Evolutionary conservation across 306 rosid species (phyloP).

Genomic region (Leucaena leucocephala): DNA sequence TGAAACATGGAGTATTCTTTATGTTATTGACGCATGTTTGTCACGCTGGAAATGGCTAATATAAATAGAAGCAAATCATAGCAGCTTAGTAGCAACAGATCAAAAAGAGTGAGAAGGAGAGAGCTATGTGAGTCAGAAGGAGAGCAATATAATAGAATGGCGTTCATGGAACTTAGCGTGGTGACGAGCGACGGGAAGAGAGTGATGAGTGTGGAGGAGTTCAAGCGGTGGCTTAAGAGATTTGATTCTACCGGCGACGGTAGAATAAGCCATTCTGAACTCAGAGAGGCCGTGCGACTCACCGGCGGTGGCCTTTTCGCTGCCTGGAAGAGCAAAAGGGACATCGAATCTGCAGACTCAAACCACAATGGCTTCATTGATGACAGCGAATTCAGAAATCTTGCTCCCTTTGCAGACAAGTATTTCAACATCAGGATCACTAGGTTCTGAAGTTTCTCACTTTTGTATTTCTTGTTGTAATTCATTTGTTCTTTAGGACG

Average conservation of each 20-base stretch:
- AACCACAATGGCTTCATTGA: conserved; percentile 40
- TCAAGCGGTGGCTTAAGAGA: conserved; percentile 38
- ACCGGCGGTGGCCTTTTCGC: conserved; percentile 33
- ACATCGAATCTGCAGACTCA: conserved; percentile 29
- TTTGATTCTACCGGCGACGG: conserved; percentile 39
- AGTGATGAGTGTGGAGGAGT: conserved; percentile 47
- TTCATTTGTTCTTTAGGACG: not conserved
- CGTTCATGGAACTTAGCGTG: conserved; percentile 34
- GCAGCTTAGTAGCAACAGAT: not conserved
- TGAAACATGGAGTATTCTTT: not conserved
- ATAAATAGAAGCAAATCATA: not conserved
- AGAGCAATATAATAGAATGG: conserved; percentile 14
- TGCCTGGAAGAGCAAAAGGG: conserved; percentile 17
- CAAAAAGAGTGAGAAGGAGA: not conserved
- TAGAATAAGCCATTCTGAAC: conserved; percentile 39
- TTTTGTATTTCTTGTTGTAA: not conserved
- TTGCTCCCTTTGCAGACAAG: conserved; percentile 41
- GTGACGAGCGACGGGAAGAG: conserved; percentile 28
- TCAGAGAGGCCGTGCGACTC: conserved; percentile 36
- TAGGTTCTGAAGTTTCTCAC: not conserved
- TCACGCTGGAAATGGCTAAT: not conserved
- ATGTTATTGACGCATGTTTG: not conserved
- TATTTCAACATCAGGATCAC: conserved; percentile 37
- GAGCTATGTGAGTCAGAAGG: not conserved
- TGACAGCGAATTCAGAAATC: conserved; percentile 41